Percentiles rank a stretch among this genome's conserved stretches.
Evolutionary conservation across 306 rosid genomes (phyloP).

Genomic region (Dryas drummondii): DNA sequence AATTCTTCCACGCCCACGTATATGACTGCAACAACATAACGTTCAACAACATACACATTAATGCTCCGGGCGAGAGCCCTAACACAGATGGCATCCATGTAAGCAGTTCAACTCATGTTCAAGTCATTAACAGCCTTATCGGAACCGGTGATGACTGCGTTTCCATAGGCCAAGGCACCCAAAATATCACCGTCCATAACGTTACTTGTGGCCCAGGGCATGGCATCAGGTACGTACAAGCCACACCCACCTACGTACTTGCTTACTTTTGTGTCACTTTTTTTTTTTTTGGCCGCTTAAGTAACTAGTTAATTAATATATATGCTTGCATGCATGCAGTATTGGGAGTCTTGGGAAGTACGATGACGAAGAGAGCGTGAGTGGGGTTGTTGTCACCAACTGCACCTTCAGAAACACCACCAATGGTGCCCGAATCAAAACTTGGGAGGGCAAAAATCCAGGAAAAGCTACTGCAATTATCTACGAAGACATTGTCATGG

Average conservation of each 20-base stretch:
- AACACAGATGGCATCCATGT: constrained; percentile 80
- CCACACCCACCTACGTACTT: no score
- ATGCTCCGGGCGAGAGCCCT: constrained; percentile 60
- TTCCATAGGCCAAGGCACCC: constrained; percentile 48
- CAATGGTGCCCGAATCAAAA: constrained; percentile 79
- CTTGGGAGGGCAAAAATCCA: constrained; percentile 30
- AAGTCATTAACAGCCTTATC: constrained; percentile 35
- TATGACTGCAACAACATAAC: constrained; percentile 31
- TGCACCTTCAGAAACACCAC: constrained; percentile 56
- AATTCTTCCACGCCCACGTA: constrained; percentile 49
- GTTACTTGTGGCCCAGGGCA: constrained; percentile 79
- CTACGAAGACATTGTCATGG: constrained; percentile 51
- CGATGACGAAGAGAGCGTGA: constrained; percentile 37
- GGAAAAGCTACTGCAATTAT: constrained; percentile 40
- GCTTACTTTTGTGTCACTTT: no score
- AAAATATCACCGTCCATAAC: constrained; percentile 24
- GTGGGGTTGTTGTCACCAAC: constrained; percentile 34
- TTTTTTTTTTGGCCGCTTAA: no score
- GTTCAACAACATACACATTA: constrained; percentile 27
- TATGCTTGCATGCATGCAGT: constrained; percentile 12
- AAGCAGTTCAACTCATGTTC: constrained; percentile 31
- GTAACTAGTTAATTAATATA: neutral
- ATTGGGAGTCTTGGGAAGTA: constrained; percentile 76
- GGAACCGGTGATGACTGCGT: constrained; percentile 81
- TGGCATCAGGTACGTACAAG: constrained; percentile 44